Base-by-base conservation (phyloP, 768 basidiomycete species). In the Russula olivacea region DNA sequence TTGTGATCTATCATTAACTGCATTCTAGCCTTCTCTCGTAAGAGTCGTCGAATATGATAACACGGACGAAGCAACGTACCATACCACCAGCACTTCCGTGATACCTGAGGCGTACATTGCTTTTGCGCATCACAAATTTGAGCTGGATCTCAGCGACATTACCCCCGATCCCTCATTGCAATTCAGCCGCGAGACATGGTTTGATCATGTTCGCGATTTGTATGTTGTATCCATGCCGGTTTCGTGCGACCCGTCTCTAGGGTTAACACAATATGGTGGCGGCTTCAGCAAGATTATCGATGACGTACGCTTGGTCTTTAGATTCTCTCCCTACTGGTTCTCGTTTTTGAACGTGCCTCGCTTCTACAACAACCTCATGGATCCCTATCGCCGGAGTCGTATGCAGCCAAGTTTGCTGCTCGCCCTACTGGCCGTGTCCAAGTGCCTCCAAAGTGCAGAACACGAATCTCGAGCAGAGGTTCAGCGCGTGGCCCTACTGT, bases 111-210 rank as follows among this genome's bases (percentile, higher is more conserved):
- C 41, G n/a, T 52, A 60, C 25, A 43, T 51, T 2, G 40, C 25
- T 47, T 3, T 58, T 32, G 38, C 19, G 11, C 61, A 54, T 15
- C 59, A 55, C 38, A 60, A 47, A 51, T 45, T 34, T n/a, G 51
- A 52, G 23, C 66, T 65, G 25, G 58, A 56, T n/a, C 47, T 32
- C 8, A 41, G 41, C n/a, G 55, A 56, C 14, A 64, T 75, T 25
- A 68, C 66, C 40, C 56, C 75, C 51, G 81, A 84, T 64, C 89
- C 89, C 8, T 86, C 87, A 10, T 74, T 88, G 41, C 78, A 80
- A 53, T 89, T 88, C 72, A 76, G 79, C 19, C 86, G 87, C 55
- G 84, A 87, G 75, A 84, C 83, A 25, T 90, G 89, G 89, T 91
- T 87, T 85, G 90, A 90, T 69, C 83, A 81, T 4, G 77, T 91